phyloP scores from a whole-genome alignment of 129 eudicot species.

The Flaveria linearis region DNA sequence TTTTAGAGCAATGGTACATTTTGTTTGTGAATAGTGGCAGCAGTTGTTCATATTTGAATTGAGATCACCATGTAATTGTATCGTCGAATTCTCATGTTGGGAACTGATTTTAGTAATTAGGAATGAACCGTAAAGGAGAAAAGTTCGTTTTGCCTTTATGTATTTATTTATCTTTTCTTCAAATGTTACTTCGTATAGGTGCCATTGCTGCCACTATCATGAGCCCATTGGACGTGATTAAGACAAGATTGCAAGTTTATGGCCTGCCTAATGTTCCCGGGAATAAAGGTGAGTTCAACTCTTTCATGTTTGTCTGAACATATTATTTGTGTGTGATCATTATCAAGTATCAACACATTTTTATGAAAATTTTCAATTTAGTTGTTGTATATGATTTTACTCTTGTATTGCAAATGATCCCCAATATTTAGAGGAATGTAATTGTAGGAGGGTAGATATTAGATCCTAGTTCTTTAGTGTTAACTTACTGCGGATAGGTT shows the following conservation, averaged over 20 bases:
- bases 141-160: background rate
- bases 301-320: background rate
- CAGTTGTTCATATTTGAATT: background rate
- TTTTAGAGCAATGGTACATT: background rate
- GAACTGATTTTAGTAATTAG: background rate
- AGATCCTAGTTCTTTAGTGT: background rate
- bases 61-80: constrained; percentile 9
- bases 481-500: background rate
- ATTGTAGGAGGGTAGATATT: background rate
- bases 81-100: background rate
- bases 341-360: constrained; percentile 3
- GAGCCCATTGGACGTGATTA: constrained; percentile 87
- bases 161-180: background rate
- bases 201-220: constrained; percentile 82
- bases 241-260: constrained; percentile 82
- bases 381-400: background rate
- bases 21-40: background rate
- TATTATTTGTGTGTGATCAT: background rate
- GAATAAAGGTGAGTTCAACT: constrained; percentile 41
- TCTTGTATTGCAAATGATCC: background rate
- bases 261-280: constrained; percentile 61
- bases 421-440: background rate
- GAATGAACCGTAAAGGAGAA: background rate
- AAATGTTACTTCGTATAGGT: constrained; percentile 42
- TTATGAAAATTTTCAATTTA: background rate